Evolutionary conservation across 139 green algal species (phyloP), one percentile per base, ranked within the genome.

Genomic region (Monoraphidium neglectum): DNA sequence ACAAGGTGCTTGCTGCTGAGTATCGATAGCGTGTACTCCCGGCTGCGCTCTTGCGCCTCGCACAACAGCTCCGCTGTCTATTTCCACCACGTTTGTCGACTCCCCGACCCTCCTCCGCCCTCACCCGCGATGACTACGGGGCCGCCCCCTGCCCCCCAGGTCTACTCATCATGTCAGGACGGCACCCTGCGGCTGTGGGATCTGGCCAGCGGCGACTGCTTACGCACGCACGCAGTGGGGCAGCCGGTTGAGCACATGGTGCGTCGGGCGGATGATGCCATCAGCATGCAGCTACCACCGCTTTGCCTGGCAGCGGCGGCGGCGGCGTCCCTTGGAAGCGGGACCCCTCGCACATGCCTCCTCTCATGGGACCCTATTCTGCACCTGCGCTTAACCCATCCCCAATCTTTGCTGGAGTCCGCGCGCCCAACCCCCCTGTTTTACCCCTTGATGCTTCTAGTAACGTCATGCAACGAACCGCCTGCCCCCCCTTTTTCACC

Each of bases 141-240:
- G n/a, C n/a, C n/a, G n/a, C n/a, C n/a, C n/a, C n/a, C n/a, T n/a
- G n/a, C n/a, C 26, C n/a, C 33, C 30, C 56, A 77, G 70, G 57
- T 77, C n/a, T n/a, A 69, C n/a, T 69, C n/a, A 21, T 62, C 15
- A 65, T 76, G 23, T 54, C 91, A 98, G 36, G 95, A 98, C 80
- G 95, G 95, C 77, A 93, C 84, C 1, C 65, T 98, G 16, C 85
- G 91, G 3, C 82, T 87, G 35, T 97, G 97, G 78, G 95, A 98
- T 79, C 77, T 98, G 18, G 82, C 92, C 32, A 82, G 83, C 23
- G 93, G 94, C 23, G 47, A 24, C 16, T 30, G 54, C 0, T 28
- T 84, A 13, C 59, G 71, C 5, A 85, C 68, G 33, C 64, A 77
- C 38, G 47, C 26, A 26, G 36, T 89, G 30, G 75, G 70, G 8